Evolutionary conservation across 106 monocot genomes (phyloP).

Genomic region (Triglochin maritima): DNA sequence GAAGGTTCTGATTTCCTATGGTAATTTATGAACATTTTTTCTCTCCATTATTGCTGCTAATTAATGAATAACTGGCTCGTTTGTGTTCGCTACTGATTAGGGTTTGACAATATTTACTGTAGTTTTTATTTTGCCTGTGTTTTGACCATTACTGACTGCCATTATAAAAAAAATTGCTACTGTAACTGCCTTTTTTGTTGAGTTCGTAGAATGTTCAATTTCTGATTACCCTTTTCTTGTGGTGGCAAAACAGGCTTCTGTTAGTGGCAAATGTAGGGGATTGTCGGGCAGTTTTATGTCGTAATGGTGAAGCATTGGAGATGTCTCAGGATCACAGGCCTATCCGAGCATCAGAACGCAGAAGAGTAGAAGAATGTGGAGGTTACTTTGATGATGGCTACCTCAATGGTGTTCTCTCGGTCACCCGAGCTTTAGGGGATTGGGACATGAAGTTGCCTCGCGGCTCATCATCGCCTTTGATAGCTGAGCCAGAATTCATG

Average conservation of each 20-base stretch:
- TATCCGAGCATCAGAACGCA: conserved; percentile 21
- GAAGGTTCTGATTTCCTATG: too few relatives aligned
- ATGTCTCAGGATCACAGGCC: conserved; percentile 59
- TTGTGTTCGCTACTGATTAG: too few relatives aligned
- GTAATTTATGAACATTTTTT: too few relatives aligned
- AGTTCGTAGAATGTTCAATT: not conserved
- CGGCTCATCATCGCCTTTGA: conserved; percentile 41
- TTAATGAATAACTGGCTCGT: too few relatives aligned
- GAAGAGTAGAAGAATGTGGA: conserved; percentile 32
- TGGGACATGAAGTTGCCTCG: conserved; percentile 44
- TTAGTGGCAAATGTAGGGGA: conserved; percentile 64
- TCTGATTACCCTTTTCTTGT: not conserved
- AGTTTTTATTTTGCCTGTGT: too few relatives aligned
- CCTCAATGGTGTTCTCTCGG: conserved; percentile 52
- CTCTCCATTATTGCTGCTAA: too few relatives aligned
- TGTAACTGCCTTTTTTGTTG: not conserved
- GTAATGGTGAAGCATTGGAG: conserved; percentile 44
- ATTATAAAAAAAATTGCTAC: too few relatives aligned
- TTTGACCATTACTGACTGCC: too few relatives aligned
- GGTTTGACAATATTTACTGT: too few relatives aligned
- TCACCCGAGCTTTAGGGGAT: conserved; percentile 50
- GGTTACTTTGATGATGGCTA: conserved; percentile 51
- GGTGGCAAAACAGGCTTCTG: conserved; percentile 18
- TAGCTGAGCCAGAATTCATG: conserved; percentile 47
- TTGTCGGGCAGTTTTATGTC: conserved; percentile 47